A percentile compares a stretch with the other conserved stretches of the same genome.
Evolutionary conservation across 2,329 filamentous ascomycete genomes (phyloP).

Genomic region (Colletotrichum ledebouriae): DNA sequence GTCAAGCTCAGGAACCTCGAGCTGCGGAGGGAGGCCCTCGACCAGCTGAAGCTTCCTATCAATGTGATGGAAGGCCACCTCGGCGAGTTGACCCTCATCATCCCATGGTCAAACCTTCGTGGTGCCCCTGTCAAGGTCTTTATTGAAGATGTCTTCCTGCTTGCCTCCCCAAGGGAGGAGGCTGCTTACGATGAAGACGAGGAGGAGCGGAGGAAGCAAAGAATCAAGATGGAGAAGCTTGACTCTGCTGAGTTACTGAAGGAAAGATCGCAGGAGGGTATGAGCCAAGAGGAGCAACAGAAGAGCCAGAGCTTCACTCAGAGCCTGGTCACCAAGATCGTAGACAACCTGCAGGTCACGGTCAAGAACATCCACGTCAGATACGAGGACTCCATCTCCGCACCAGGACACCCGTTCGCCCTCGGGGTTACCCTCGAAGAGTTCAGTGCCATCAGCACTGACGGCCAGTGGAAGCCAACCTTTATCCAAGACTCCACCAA

Average conservation of each 20-base stretch:
- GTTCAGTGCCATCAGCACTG: slow-evolving; percentile 96
- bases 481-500: slow-evolving; percentile 90
- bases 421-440: slow-evolving; percentile 93
- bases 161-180: slow-evolving; percentile 96
- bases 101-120: slow-evolving; percentile 97
- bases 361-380: slow-evolving; percentile 99
- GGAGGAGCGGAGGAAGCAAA: slow-evolving; percentile 86
- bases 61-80: slow-evolving; percentile 97
- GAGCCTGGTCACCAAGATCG: slow-evolving; percentile 94
- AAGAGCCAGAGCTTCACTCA: slow-evolving; percentile 98
- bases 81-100: slow-evolving; percentile 89
- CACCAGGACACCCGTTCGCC: slow-evolving; percentile 94
- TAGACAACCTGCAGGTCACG: slow-evolving; percentile 97
- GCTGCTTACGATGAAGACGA: slow-evolving; percentile 93
- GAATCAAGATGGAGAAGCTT: slow-evolving; percentile 98
- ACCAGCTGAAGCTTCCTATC: slow-evolving; percentile 95
- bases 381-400: slow-evolving; percentile 97
- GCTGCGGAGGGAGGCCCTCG: slow-evolving; percentile 92
- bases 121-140: slow-evolving; percentile 95
- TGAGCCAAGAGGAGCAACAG: slow-evolving; percentile 95
- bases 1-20: slow-evolving; percentile 95
- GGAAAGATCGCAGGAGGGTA: slow-evolving; percentile 90
- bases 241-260: slow-evolving; percentile 96
- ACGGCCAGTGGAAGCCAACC: slow-evolving; percentile 93
- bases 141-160: slow-evolving; percentile 95